phyloP scores from a whole-genome alignment of 768 basidiomycete species.

The Russula vinacea region DNA sequence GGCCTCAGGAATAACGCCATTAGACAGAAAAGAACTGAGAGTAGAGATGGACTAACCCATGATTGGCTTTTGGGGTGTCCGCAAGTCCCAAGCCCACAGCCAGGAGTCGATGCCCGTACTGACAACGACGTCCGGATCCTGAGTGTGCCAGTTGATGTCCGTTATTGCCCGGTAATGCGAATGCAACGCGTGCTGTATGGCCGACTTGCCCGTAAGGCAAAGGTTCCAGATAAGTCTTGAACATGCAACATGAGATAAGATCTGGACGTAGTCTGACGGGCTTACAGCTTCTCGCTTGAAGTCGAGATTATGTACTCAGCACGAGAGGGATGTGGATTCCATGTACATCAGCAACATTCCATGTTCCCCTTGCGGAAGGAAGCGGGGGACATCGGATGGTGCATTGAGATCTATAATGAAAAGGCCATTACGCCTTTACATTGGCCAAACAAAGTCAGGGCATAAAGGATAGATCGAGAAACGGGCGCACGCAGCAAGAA shows the following conservation, averaged over 20 bases:
- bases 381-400: conserved; percentile 83
- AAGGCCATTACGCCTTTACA: conserved; percentile 71
- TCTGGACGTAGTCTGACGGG: conserved; percentile 14
- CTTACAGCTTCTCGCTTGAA: conserved; percentile 82
- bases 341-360: conserved; percentile 95
- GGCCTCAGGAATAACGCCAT: conserved; percentile 37
- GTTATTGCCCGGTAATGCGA: conserved; percentile 95
- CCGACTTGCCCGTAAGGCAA: conserved; percentile 64
- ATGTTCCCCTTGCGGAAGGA: conserved; percentile 96
- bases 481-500: conserved; percentile 76
- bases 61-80: conserved; percentile 53
- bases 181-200: conserved; percentile 79
- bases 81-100: conserved; percentile 92
- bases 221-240: conserved; percentile 91
- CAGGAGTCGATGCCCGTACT: conserved; percentile 94
- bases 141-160: conserved; percentile 96
- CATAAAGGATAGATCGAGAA: not conserved
- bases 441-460: not conserved
- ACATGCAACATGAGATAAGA: conserved; percentile 9
- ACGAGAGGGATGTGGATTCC: conserved; percentile 79
- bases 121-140: conserved; percentile 78
- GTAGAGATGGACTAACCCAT: conserved; percentile 45
- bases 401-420: conserved; percentile 94
- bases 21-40: not conserved
- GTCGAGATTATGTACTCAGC: conserved; percentile 85